Evolutionary conservation across 2,329 filamentous ascomycete species (phyloP), one percentile per base, ranked within the genome.

Genomic region (Sodiomyces alkalinus): DNA sequence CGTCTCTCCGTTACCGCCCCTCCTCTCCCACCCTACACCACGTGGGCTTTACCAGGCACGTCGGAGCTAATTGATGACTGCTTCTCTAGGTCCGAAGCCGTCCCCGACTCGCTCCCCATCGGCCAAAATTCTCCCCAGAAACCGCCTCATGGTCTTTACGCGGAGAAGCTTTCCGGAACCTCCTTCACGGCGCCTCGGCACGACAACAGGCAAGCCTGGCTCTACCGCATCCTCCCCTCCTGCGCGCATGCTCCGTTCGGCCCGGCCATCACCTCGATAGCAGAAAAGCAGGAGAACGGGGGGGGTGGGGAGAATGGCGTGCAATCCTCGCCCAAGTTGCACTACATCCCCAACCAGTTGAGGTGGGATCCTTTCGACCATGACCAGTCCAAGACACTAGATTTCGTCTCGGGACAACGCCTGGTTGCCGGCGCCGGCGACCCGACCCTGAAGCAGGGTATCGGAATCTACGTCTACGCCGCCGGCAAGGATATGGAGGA

Each of bases 41-140:
- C n/a, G n/a, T n/a, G n/a, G n/a, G n/a, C n/a, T n/a, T 10, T 6
- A 4, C 18, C 17, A 26, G 6, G 17, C 12, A 7, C 17, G 6
- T 8, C 7, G 26, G 7, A n/a, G n/a, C n/a, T n/a, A n/a, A n/a
- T 11, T 22, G 19, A 20, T 17, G 7, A 25, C 17, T 9, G n/a
- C n/a, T n/a, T 4, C 4, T 17, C 2, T 42, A 86, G 80, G 47
- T 72, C 78, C 23, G 81, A 90, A 60, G 80, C 81, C 24, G 59
- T 87, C 31, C 61, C 74, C 11, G 78, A 74, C 12, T 75, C 82
- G 5, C 61, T 87, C 5, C 81, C 83, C 7, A 47, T 82, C 33
- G 81, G 68, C 27, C 68, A 75, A 22, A 92, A 92, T 59, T 82
- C 79, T 3, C 83, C 83, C 0, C 82, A 92, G 48, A 82, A 83